Evolutionary conservation across 2,329 filamentous ascomycete species (phyloP), one percentile per base, ranked within the genome.

Genomic region (Fusarium caatingaense): DNA sequence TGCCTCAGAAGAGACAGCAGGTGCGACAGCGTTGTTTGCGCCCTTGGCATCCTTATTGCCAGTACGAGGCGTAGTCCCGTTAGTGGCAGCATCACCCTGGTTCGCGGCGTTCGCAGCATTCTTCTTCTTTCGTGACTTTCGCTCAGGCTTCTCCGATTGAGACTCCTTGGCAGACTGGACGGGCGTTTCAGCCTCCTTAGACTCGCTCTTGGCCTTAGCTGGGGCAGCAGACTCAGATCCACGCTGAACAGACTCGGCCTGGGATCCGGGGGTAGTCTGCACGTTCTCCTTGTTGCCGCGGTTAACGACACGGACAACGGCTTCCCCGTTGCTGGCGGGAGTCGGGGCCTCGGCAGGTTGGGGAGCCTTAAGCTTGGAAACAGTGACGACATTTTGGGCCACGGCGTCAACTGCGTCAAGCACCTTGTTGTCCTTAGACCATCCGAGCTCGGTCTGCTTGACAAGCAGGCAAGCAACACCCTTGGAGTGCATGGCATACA

Each of bases 401-500:
- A 93, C 85, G 4, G 93, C 94, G 79, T 97, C 90, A 41, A 96
- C 88, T 1, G 92, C 87, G 56, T 91, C 84, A 41, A 97, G 84
- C 56, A 97, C 92, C 83, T 97, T 97, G 81, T 94, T 95, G 67
- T 98, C 93, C 73, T 89, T 88, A 73, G 91, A 92, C 94, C 94
- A 98, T 30, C 97, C 96, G 50, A 99, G 85, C 80, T 98, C 95
- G 54, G 91, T 89, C 78, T 95, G 93, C 79, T 92, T 95, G 78
- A 99, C 89, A 69, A 90, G 90, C 56, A 98, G 79, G 74, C 93
- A 95, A 20, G 94, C 94, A n/a, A 98, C 94, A 66, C 96, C 96
- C 82, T 94, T 97, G 13, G 96, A 98, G 80, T 99, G 95, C 91
- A 98, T 97, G 32, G 93, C 92, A 78, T 99, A 99, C 12, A 99